A percentile compares a stretch with the other conserved stretches of the same genome.
These are phyloP conservation scores for Sphaerosporella brunnea DNA, from an alignment of 495 filamentous ascomycete species.

Conservation along the genomic window DNA sequence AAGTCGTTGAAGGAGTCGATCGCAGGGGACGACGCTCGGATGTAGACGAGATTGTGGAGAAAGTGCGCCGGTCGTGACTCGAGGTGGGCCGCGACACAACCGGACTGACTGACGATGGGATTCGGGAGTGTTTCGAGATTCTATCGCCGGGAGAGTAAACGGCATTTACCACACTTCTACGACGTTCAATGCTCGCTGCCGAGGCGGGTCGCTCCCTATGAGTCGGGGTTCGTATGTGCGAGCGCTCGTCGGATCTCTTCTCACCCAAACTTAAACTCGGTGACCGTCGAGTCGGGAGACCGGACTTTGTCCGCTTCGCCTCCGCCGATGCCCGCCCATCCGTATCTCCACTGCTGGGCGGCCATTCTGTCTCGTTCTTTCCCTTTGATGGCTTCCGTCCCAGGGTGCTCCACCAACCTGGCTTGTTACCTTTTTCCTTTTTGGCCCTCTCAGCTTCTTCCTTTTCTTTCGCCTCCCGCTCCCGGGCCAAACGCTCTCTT, in stretches of 20 bases:
- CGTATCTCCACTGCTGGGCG: not conserved
- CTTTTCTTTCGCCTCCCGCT: not conserved
- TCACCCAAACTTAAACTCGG: slow-evolving; percentile 1
- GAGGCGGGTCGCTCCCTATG: slow-evolving; percentile 1
- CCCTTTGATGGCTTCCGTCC: not conserved
- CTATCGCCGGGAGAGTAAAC: not conserved
- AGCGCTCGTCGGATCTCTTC: slow-evolving; percentile 1
- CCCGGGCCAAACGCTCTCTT: not conserved
- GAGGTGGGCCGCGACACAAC: slow-evolving; percentile 2
- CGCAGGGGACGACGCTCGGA: slow-evolving; percentile 4
- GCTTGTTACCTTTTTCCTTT: not conserved
- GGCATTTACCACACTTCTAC: not conserved
- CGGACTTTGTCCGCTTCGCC: too few relatives aligned
- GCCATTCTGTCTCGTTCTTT: not conserved
- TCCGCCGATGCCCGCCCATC: slow-evolving; percentile 1
- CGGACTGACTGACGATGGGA: slow-evolving; percentile 3
- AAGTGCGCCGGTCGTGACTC: slow-evolving; percentile 2
- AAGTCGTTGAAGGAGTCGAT: not conserved
- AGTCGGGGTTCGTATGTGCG: too few relatives aligned
- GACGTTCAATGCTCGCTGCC: slow-evolving; percentile 2
- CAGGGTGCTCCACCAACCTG: not conserved
- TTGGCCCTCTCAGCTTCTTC: too few relatives aligned
- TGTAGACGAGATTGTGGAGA: slow-evolving; percentile 4
- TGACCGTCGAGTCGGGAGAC: not conserved
- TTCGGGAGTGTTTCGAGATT: not conserved